Evolutionary conservation across 371 early-diverging fungal species (phyloP).

Genomic region (Vairimorpha necatrix): DNA sequence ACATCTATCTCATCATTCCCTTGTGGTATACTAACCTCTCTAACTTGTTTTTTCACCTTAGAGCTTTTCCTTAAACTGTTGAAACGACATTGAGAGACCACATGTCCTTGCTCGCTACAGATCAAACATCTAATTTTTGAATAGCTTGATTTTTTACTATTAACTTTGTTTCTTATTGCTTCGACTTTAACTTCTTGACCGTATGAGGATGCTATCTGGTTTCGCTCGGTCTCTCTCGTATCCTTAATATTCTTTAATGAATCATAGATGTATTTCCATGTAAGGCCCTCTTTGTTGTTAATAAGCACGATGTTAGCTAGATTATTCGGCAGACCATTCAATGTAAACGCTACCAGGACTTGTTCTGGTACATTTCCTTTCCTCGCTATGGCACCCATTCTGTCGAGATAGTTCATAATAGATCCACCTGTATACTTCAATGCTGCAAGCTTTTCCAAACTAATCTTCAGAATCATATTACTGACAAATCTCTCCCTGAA

Average conservation of each 20-base stretch:
- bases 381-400: neutral
- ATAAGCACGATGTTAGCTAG: slow-evolving; percentile 3
- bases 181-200: neutral
- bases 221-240: neutral
- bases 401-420: neutral
- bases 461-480: neutral
- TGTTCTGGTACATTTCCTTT: slow-evolving; percentile 9
- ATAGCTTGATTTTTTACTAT: neutral
- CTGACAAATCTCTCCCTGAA: slow-evolving; percentile 2
- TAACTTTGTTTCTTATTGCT: neutral
- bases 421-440: neutral
- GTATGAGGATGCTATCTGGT: neutral
- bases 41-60: neutral
- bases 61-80: neutral
- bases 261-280: neutral
- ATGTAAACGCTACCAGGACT: neutral
- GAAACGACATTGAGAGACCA: neutral
- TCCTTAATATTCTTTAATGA: neutral
- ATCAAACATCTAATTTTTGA: neutral
- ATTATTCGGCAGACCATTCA: neutral
- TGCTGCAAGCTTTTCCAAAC: slow-evolving; percentile 5
- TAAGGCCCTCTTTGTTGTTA: neutral
- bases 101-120: neutral
- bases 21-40: no score
- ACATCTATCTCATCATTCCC: neutral